Conservation (phyloP, 495 filamentous ascomycete genomes). For the Annulohypoxylon maeteangense region DNA sequence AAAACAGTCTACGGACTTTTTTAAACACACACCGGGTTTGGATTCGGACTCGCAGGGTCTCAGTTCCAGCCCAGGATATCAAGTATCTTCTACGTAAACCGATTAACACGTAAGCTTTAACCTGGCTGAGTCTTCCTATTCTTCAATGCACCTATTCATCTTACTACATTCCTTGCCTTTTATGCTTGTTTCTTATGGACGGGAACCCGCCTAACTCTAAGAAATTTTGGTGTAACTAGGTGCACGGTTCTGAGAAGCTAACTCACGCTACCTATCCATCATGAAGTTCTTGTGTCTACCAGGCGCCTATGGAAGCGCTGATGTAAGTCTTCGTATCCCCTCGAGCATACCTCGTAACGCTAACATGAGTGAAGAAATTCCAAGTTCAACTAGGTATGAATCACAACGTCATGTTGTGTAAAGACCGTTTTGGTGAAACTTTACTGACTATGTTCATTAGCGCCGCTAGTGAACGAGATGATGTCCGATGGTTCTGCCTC, state of each 20-base stretch:
- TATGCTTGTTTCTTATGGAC: conserved; percentile 38
- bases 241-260: conserved; percentile 20
- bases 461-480: conserved; percentile 60
- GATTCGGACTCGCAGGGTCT: conserved; percentile 33
- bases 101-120: conserved; percentile 37
- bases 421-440: background rate
- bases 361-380: conserved; percentile 59
- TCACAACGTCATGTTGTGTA: conserved; percentile 39
- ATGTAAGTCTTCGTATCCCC: conserved; percentile 52
- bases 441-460: conserved; percentile 41
- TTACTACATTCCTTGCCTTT: conserved; percentile 31
- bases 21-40: conserved; percentile 31
- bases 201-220: conserved; percentile 25
- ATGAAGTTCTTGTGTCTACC: conserved; percentile 59
- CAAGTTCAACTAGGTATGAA: conserved; percentile 61
- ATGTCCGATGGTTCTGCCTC: conserved; percentile 55
- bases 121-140: conserved; percentile 16
- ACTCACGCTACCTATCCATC: conserved; percentile 25
- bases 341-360: background rate
- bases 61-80: conserved; percentile 39
- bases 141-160: conserved; percentile 37
- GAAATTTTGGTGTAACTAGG: conserved; percentile 38
- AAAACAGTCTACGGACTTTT: conserved; percentile 35
- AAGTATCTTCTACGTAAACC: conserved; percentile 44
- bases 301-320: conserved; percentile 62